Evolutionary conservation across 2,329 filamentous ascomycete species (phyloP), one percentile per base, ranked within the genome.

Genomic region (Metarhizium sp.): DNA sequence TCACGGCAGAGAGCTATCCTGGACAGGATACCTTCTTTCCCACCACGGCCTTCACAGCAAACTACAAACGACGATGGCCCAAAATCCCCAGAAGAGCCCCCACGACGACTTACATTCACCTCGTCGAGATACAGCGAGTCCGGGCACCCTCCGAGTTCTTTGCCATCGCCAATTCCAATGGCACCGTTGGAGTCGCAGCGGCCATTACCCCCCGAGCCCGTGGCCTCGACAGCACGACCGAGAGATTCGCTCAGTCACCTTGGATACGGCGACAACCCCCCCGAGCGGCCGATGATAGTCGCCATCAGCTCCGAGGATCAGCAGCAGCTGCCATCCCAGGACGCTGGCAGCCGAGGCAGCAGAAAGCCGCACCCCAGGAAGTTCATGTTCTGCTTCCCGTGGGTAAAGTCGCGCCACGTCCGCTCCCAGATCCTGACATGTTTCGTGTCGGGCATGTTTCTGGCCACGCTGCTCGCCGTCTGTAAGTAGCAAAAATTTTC

Each of bases 371-470:
- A 13, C 29, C 54, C 51, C 2, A 75, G 72, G 51, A 68, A 67
- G 14, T 81, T 82, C 56, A 60, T 82, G 4, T 76, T 77, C 55
- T 83, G 79, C 63, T 75, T 81, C 55, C 79, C 81, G 3, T 78
- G 77, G 70, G 66, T 84, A 52, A 75, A 75, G 63, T 82, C 82
- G 46, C 69, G 70, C 50, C 75, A 73, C 52, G 73, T 82, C 57
- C 77, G 82, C 42, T 68, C 73, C 42, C 80, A 83, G 59, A 75
- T 85, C 43, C 63, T 86, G 55, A 77, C 78, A 36, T 85, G 81
- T 64, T 75, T 87, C 29, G 77, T 88, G 6, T 87, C 87, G 6
- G 87, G 85, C 1, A 58, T 79, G 6, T 81, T 89, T 55, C 68
- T 89, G 10, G 66, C 79, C 5, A 65, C 78, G 34, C 74, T 87